These are phyloP conservation scores for Paramecium sexaurelia DNA, from an alignment of 73 alveolate genomes.

Conservation along the genomic window DNA sequence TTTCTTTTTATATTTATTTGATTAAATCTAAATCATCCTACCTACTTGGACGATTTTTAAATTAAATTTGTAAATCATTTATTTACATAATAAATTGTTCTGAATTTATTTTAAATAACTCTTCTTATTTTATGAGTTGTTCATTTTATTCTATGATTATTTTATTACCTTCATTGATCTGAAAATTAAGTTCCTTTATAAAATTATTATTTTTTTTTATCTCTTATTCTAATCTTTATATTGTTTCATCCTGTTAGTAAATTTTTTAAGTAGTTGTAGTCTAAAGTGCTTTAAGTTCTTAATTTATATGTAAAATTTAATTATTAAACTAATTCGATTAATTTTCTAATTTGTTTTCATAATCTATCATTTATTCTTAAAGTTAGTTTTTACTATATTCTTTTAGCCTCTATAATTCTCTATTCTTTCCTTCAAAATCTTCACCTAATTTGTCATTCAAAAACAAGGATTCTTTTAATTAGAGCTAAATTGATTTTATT, in stretches of 20 bases:
- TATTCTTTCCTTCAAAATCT: not conserved
- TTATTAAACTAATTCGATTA: not conserved
- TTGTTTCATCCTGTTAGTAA: not conserved
- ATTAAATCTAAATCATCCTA: not conserved
- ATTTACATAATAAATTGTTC: not conserved
- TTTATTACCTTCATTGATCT: not conserved
- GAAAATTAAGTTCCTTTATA: not conserved
- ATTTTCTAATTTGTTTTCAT: not conserved
- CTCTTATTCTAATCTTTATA: not conserved
- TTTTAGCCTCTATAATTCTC: not conserved
- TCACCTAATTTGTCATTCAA: not conserved
- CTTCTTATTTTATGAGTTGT: not conserved
- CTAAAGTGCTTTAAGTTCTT: not conserved
- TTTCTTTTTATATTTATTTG: not conserved
- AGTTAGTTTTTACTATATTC: not conserved
- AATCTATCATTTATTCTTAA: not conserved
- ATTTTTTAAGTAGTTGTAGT: not conserved
- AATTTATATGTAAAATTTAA: not conserved
- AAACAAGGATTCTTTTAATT: constrained; percentile 19
- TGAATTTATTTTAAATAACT: not conserved
- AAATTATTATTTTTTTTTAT: not conserved
- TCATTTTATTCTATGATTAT: not conserved
- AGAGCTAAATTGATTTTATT: not conserved
- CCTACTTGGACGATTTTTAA: not conserved
- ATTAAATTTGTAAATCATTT: not conserved